These are phyloP conservation scores for Lactarius sanguifluus DNA, from an alignment of 768 basidiomycete genomes.

Conservation along the genomic window DNA sequence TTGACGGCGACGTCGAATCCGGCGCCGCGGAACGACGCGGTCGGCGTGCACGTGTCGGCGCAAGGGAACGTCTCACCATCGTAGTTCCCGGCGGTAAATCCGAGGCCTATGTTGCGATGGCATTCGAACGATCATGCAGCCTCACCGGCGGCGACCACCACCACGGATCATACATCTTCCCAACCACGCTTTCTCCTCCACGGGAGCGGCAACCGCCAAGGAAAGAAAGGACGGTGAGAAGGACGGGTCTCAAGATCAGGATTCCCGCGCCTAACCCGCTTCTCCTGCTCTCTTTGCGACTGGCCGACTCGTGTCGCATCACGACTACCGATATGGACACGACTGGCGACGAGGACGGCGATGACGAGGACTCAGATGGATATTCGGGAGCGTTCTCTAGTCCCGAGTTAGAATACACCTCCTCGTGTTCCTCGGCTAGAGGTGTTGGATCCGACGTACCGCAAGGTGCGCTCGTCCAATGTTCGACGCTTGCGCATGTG, in stretches of 20 bases:
- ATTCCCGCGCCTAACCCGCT: conserved; percentile 22
- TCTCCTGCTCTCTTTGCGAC: conserved; percentile 21
- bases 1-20: conserved; percentile 20
- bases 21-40: neutral
- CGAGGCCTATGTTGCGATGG: conserved; percentile 25
- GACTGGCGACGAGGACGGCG: neutral
- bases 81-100: conserved; percentile 25
- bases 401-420: conserved; percentile 2
- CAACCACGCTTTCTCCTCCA: neutral
- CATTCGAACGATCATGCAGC: conserved; percentile 25
- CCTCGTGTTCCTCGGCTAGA: neutral
- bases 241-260: conserved; percentile 25
- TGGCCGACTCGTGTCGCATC: conserved; percentile 18
- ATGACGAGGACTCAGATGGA: neutral
- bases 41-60: neutral
- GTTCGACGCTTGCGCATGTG: neutral
- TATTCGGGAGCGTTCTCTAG: neutral
- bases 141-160: conserved; percentile 1
- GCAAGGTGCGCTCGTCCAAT: neutral
- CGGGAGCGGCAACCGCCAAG: neutral
- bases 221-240: neutral
- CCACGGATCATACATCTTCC: neutral
- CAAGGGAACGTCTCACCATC: conserved; percentile 23
- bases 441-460: neutral
- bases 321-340: neutral